A percentile compares a stretch with the other conserved stretches of the same genome.
Evolutionary conservation across 495 filamentous ascomycete species (phyloP).

Genomic region (Penicillium fimorum): DNA sequence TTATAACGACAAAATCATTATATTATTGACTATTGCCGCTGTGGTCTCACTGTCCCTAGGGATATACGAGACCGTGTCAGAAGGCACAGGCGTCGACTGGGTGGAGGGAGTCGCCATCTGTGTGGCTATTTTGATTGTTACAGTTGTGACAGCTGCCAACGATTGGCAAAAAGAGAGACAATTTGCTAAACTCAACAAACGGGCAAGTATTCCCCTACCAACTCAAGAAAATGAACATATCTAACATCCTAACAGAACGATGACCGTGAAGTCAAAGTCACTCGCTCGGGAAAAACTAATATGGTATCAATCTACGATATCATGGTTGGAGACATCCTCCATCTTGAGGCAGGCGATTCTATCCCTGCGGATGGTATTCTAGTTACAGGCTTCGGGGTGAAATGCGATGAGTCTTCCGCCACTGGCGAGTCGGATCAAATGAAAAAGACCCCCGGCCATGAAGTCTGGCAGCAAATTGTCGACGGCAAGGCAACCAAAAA

Average conservation of each 20-base stretch:
- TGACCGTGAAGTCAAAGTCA: slow-evolving; percentile 72
- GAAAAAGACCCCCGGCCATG: slow-evolving; percentile 59
- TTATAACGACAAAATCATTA: slow-evolving; percentile 83
- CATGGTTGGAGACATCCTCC: slow-evolving; percentile 69
- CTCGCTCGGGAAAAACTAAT: slow-evolving; percentile 71
- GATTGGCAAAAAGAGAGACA: slow-evolving; percentile 79
- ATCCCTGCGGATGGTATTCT: slow-evolving; percentile 62
- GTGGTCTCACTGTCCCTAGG: slow-evolving; percentile 70
- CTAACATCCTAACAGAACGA: slow-evolving; percentile 54
- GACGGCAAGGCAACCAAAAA: slow-evolving; percentile 55
- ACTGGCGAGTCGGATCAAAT: slow-evolving; percentile 69
- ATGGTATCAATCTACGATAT: slow-evolving; percentile 72
- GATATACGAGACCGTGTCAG: slow-evolving; percentile 59
- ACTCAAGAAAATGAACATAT: background rate
- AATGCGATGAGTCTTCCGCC: slow-evolving; percentile 68
- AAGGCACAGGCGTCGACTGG: slow-evolving; percentile 63
- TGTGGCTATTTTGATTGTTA: slow-evolving; percentile 73
- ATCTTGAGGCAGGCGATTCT: slow-evolving; percentile 72
- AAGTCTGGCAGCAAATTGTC: slow-evolving; percentile 57
- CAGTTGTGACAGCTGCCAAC: slow-evolving; percentile 70
- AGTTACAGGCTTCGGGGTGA: slow-evolving; percentile 61
- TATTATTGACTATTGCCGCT: slow-evolving; percentile 71
- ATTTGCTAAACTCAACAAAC: slow-evolving; percentile 74
- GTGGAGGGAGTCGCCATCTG: slow-evolving; percentile 79
- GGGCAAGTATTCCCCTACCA: slow-evolving; percentile 35